phyloP scores from a whole-genome alignment of 495 filamentous ascomycete genomes.

The Cryomyces antarcticus region DNA sequence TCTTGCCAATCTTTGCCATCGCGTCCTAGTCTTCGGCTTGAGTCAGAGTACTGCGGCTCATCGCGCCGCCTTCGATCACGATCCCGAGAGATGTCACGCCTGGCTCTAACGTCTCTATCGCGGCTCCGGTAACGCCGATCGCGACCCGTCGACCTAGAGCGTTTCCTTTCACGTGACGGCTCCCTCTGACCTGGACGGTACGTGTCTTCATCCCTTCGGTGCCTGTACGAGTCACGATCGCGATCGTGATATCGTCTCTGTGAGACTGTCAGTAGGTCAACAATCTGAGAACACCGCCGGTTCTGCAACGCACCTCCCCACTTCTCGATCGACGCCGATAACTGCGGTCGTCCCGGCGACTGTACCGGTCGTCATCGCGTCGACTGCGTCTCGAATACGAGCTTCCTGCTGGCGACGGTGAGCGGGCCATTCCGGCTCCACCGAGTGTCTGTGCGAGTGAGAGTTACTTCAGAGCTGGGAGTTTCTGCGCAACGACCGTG shows the following conservation, averaged over 20 bases:
- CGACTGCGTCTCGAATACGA: conserved; percentile 3
- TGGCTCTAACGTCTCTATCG: conserved; percentile 7
- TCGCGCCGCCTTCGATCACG: neutral
- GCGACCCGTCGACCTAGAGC: neutral
- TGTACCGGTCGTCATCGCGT: conserved; percentile 1
- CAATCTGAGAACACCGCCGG: neutral
- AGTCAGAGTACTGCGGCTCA: neutral
- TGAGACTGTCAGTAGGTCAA: neutral
- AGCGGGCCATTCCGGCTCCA: conserved; percentile 1
- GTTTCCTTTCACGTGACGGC: neutral
- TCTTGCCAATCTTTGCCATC: conserved; percentile 1
- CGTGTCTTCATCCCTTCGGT: neutral
- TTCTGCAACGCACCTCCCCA: neutral
- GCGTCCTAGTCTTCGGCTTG: neutral
- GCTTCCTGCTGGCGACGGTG: conserved; percentile 4
- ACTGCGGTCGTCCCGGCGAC: neutral
- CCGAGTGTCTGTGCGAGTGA: neutral
- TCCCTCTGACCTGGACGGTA: neutral
- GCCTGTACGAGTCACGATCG: neutral
- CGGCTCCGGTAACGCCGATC: conserved; percentile 1
- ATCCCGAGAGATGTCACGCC: conserved; percentile 1
- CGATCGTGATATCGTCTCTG: conserved; percentile 1
- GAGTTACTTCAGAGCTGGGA: too few species aligned
- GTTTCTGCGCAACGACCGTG: too few species aligned
- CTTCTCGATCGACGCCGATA: conserved; percentile 2